These are phyloP conservation scores for Sporobolomyces phaffii DNA, from an alignment of 768 basidiomycete genomes.

Conservation along the genomic window DNA sequence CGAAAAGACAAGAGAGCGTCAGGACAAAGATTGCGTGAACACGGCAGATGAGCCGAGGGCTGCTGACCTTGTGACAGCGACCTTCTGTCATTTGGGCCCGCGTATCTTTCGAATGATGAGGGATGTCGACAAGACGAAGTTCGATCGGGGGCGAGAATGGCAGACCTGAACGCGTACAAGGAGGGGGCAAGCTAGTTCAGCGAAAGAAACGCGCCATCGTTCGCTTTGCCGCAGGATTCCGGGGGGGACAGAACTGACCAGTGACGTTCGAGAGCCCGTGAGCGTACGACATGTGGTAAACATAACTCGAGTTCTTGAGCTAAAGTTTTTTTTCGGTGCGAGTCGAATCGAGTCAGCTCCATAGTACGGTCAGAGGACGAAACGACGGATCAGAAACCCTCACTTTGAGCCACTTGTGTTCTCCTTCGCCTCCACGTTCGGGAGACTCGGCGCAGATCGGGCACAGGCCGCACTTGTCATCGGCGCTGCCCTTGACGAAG, in stretches of 20 bases:
- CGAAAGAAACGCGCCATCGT: no score
- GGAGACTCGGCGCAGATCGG: constrained; percentile 65
- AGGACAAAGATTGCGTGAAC: no score
- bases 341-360: no score
- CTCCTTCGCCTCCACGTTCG: constrained; percentile 60
- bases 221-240: no score
- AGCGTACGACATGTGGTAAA: constrained; percentile 39
- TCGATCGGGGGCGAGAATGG: constrained; percentile 72
- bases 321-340: no score
- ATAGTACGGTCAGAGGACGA: no score
- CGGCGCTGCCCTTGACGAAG: constrained; percentile 64
- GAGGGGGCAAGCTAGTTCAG: background rate
- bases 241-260: no score
- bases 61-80: constrained; percentile 57
- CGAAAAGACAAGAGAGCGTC: background rate
- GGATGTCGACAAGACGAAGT: constrained; percentile 53
- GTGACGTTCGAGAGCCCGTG: constrained; percentile 37
- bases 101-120: constrained; percentile 57
- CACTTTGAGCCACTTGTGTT: constrained; percentile 66
- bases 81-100: constrained; percentile 60
- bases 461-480: constrained; percentile 66
- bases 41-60: no score
- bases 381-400: no score
- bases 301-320: constrained; percentile 37
- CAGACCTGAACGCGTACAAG: constrained; percentile 48